Conservation (phyloP, 1,139 yeast species). For the Barnettozyma hawaiiensis region DNA sequence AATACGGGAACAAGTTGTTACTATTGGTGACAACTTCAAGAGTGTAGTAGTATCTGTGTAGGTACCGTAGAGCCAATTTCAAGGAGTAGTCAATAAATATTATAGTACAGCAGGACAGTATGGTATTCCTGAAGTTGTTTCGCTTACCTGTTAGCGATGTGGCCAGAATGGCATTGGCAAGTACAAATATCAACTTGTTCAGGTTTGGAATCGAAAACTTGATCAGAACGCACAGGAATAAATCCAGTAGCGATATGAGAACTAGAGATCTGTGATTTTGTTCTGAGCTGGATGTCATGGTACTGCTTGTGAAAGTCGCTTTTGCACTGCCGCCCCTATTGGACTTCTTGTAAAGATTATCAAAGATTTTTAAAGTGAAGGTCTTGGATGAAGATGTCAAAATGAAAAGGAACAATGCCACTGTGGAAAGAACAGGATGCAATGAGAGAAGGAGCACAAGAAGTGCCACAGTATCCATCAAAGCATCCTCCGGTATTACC, state of each 20-base stretch:
- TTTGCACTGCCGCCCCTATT: neutral
- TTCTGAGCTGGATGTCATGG: slow-evolving; percentile 7
- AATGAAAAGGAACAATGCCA: slow-evolving; percentile 36
- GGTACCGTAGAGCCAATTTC: slow-evolving; percentile 11
- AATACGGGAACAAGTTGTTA: slow-evolving; percentile 14
- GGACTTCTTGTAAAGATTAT: slow-evolving; percentile 24
- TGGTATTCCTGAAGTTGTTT: slow-evolving; percentile 13
- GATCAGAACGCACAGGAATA: slow-evolving; percentile 31
- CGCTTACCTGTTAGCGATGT: slow-evolving; percentile 39
- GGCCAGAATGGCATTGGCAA: slow-evolving; percentile 43
- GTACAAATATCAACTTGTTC: slow-evolving; percentile 35
- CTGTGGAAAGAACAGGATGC: slow-evolving; percentile 36
- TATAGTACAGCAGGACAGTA: slow-evolving; percentile 9
- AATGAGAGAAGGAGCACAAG: slow-evolving; percentile 37
- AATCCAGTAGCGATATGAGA: slow-evolving; percentile 27
- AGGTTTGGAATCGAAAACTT: slow-evolving; percentile 33
- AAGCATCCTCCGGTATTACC: slow-evolving; percentile 33
- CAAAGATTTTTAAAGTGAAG: slow-evolving; percentile 35
- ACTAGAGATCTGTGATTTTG: slow-evolving; percentile 19
- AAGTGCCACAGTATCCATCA: slow-evolving; percentile 42
- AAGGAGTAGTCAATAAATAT: slow-evolving; percentile 12
- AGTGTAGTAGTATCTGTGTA: slow-evolving; percentile 11
- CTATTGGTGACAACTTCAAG: slow-evolving; percentile 4
- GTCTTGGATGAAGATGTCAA: slow-evolving; percentile 37
- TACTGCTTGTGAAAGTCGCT: slow-evolving; percentile 1